These are phyloP conservation scores for Trypanosoma congolense DNA, from an alignment of 208 protist genomes.

Conservation along the genomic window DNA sequence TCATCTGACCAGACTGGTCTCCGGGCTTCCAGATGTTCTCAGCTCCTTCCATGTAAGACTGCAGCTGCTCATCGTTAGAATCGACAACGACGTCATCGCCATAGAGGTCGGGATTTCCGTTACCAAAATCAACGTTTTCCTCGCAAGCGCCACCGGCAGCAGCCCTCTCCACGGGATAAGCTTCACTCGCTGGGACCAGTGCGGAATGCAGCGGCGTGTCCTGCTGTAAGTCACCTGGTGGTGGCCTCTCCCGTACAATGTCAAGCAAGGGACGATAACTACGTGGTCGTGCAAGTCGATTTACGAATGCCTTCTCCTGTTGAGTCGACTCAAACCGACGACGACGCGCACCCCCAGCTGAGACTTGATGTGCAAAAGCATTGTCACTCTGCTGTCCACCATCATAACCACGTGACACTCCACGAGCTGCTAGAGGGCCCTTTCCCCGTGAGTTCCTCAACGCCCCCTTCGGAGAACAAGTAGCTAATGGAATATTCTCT, in stretches of 20 bases:
- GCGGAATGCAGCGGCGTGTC: too few relatives aligned
- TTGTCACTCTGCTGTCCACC: not conserved
- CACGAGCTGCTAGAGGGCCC: not conserved
- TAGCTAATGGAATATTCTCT: constrained; percentile 6
- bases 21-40: not conserved
- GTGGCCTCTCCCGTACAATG: not conserved
- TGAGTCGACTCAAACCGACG: not conserved
- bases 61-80: constrained; percentile 10
- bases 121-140: not conserved
- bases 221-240: too few relatives aligned
- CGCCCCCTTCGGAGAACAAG: not conserved
- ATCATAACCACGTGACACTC: not conserved
- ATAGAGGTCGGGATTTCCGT: not conserved
- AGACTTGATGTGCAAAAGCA: not conserved
- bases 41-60: not conserved
- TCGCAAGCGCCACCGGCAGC: not conserved
- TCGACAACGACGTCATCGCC: constrained; percentile 16
- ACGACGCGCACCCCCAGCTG: too few relatives aligned
- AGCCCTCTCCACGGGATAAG: not conserved
- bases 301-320: not conserved
- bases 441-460: not conserved
- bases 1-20: not conserved
- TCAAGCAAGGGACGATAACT: not conserved
- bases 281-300: not conserved
- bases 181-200: not conserved